Evolutionary conservation across 164 flowering plant species (phyloP).

Genomic region (Stephania cephalantha): DNA sequence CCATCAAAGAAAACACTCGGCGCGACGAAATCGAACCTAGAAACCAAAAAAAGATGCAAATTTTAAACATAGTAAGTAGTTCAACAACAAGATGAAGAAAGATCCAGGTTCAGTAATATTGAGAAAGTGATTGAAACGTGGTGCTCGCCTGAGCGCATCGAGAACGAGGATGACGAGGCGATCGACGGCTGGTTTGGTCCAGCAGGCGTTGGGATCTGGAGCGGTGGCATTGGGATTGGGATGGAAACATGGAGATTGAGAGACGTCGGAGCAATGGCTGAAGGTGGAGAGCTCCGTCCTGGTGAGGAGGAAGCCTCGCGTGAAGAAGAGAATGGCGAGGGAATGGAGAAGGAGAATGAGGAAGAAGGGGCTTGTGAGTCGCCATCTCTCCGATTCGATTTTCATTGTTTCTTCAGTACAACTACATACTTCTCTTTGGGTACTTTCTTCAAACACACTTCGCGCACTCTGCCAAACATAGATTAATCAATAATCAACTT

Average conservation of each 20-base stretch:
- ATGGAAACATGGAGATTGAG: slow-evolving; percentile 48
- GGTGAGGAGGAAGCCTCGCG: slow-evolving; percentile 83
- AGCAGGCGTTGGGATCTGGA: slow-evolving; percentile 28
- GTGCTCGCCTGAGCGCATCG: slow-evolving; percentile 71
- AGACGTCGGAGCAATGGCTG: slow-evolving; percentile 66
- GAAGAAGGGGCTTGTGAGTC: slow-evolving; percentile 33
- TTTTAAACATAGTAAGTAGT: neutral
- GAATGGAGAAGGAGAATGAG: slow-evolving; percentile 42
- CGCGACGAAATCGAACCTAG: slow-evolving; percentile 93
- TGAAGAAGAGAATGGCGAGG: slow-evolving; percentile 62
- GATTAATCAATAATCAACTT: too few relatives aligned
- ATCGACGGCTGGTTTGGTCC: slow-evolving; percentile 75
- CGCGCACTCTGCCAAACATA: too few relatives aligned
- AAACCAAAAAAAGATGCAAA: neutral
- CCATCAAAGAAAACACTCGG: slow-evolving; percentile 78
- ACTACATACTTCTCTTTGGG: too few relatives aligned
- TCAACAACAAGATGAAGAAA: neutral
- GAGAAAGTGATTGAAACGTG: neutral
- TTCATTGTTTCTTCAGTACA: too few relatives aligned
- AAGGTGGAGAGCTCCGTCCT: slow-evolving; percentile 78
- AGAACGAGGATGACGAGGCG: slow-evolving; percentile 79
- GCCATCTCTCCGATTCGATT: slow-evolving; percentile 16
- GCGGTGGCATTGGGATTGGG: slow-evolving; percentile 5
- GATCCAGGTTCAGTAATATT: neutral
- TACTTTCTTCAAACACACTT: too few relatives aligned